These are phyloP conservation scores for Fusarium beomiforme DNA, from an alignment of 2,329 filamentous ascomycete genomes.

Conservation along the genomic window DNA sequence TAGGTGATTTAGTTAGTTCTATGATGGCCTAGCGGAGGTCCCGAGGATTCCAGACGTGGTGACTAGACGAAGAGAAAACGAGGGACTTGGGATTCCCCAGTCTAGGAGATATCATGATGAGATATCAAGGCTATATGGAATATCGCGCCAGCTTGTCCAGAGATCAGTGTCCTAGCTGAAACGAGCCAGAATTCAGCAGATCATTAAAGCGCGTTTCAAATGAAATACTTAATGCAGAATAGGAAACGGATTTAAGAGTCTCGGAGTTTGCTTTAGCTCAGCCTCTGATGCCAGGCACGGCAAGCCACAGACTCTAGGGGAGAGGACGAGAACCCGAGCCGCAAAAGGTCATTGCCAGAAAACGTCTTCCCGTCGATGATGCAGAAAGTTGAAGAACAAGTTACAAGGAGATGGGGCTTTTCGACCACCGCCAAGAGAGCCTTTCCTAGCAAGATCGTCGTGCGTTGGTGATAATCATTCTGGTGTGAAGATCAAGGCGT, in stretches of 20 bases:
- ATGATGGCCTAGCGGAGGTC: neutral
- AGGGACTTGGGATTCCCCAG: neutral
- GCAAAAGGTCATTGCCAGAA: slow-evolving; percentile 10
- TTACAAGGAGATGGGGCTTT: neutral
- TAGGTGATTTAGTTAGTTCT: neutral
- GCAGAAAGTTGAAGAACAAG: neutral
- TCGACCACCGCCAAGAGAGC: neutral
- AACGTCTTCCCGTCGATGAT: neutral
- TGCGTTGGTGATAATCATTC: neutral
- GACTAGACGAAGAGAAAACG: neutral
- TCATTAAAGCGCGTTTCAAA: neutral
- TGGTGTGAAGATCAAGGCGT: slow-evolving; percentile 2
- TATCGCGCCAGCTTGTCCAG: neutral
- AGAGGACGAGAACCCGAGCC: neutral
- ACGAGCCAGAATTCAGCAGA: neutral
- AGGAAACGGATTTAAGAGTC: neutral
- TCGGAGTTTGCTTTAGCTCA: neutral
- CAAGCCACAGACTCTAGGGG: neutral
- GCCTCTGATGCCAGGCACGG: slow-evolving; percentile 13
- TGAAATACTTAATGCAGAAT: too few species aligned
- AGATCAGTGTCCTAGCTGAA: neutral
- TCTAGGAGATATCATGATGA: neutral
- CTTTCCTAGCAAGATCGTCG: neutral
- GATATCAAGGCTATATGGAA: neutral
- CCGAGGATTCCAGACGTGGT: slow-evolving; percentile 13